phyloP scores from a whole-genome alignment of 1,139 yeast species.

The Yamadazyma oceani region DNA sequence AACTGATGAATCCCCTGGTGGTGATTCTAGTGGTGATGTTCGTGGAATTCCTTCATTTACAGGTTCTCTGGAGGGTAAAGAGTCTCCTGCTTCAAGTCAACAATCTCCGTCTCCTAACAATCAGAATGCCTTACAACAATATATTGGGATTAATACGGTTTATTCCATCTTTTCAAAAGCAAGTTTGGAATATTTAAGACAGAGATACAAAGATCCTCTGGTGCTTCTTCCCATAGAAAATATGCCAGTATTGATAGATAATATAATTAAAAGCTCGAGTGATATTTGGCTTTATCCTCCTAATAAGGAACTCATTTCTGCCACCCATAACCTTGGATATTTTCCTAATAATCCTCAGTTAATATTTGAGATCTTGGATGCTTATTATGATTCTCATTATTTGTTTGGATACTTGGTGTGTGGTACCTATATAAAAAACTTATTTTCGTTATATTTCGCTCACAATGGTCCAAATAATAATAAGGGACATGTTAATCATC shows the following conservation, averaged over 20 bases:
- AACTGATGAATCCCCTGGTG: too few relatives aligned
- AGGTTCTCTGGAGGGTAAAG: not conserved
- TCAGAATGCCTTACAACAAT: slow-evolving; percentile 8
- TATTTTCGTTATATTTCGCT: slow-evolving; percentile 26
- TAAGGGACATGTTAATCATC: slow-evolving; percentile 7
- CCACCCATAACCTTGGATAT: slow-evolving; percentile 24
- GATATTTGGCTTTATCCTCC: slow-evolving; percentile 37
- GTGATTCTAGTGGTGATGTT: too few relatives aligned
- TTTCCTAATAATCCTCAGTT: slow-evolving; percentile 29
- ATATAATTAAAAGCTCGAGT: slow-evolving; percentile 20
- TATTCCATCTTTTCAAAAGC: slow-evolving; percentile 35
- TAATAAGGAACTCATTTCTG: slow-evolving; percentile 19
- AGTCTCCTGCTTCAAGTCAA: not conserved
- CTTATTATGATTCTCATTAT: slow-evolving; percentile 19
- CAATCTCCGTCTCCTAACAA: not conserved
- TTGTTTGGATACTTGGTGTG: slow-evolving; percentile 16
- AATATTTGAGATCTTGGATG: slow-evolving; percentile 27
- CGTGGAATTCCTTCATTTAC: too few relatives aligned
- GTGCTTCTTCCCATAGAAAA: slow-evolving; percentile 31
- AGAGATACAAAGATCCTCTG: slow-evolving; percentile 25
- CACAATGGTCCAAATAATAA: not conserved
- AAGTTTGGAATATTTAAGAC: slow-evolving; percentile 33
- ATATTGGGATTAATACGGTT: slow-evolving; percentile 38
- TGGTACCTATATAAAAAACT: slow-evolving; percentile 17
- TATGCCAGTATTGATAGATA: slow-evolving; percentile 29